These are phyloP conservation scores for Trifolium repens DNA, from an alignment of 306 rosid genomes.

Conservation along the genomic window DNA sequence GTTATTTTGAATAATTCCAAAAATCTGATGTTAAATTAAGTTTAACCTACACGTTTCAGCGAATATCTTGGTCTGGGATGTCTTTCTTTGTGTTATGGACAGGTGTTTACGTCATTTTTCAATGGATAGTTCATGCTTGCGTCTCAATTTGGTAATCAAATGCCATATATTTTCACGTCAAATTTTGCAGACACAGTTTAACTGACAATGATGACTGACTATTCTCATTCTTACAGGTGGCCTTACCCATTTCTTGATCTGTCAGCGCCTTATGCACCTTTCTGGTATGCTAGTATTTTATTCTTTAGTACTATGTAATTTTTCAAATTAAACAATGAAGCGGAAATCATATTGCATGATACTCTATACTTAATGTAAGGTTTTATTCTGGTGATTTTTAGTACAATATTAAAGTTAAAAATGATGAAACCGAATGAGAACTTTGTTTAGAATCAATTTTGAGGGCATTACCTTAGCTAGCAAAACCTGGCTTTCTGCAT, in stretches of 20 bases:
- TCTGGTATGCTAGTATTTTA: conserved; percentile 59
- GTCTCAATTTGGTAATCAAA: conserved; percentile 57
- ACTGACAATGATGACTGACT: conserved; percentile 12
- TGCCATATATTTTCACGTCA: conserved; percentile 7
- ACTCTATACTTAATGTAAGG: neutral
- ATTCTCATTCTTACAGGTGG: conserved; percentile 66
- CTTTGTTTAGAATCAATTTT: conserved; percentile 23
- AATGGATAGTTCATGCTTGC: conserved; percentile 70
- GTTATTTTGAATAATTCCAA: conserved; percentile 30
- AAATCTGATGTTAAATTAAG: conserved; percentile 35
- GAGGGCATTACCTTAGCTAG: neutral
- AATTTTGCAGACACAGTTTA: conserved; percentile 11
- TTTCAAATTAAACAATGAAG: conserved; percentile 10
- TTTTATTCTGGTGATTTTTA: neutral
- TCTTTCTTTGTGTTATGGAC: conserved; percentile 80
- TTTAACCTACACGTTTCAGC: conserved; percentile 55
- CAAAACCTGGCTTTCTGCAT: neutral
- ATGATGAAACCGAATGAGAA: neutral
- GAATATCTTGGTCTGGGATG: conserved; percentile 57
- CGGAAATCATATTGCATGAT: conserved; percentile 3
- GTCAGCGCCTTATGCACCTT: conserved; percentile 68
- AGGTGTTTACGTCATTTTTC: conserved; percentile 60
- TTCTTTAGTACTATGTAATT: neutral
- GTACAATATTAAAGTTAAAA: conserved; percentile 17
- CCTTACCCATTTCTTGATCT: conserved; percentile 87